Evolutionary conservation across 2,329 filamentous ascomycete species (phyloP), one percentile per base, ranked within the genome.

Genomic region (Helicocarpus griseus): DNA sequence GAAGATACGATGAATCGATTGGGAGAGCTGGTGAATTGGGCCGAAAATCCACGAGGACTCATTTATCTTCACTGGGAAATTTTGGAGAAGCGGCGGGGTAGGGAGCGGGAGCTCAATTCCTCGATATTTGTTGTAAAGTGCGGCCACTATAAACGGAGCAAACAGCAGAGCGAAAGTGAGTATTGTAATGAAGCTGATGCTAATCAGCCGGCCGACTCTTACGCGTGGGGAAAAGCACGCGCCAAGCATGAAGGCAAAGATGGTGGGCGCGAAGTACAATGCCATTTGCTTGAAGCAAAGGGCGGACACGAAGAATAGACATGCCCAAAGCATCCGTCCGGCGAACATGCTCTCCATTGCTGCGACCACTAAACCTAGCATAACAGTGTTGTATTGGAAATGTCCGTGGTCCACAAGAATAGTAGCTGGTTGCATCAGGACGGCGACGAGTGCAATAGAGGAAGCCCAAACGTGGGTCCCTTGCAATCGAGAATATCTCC

Each of bases 211-310:
- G 0, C 77, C 66, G 2, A 83, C 60, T 51, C 85, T 83, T 61
- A 90, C 69, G 9, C 76, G 75, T 0, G 90, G 90, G 56, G 83
- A 85, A n/a, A 94, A 61, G 64, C 90, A 96, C 62, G 84, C 82
- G 7, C 91, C 93, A 0, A 97, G 75, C 1, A 98, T 81, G 63
- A 90, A 98, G 29, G 89, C 86, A 66, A 97, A 97, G 52, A 97
- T 84, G 19, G 85, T 84, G 13, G 94, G 90, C 2, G 94, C 89
- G 69, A 96, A 98, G 73, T 97, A 98, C 14, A 98, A 77, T 1
- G 91, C 91, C 94, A 98, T 98, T 69, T 98, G 93, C 75, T 98
- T 98, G 77, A 97, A 98, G 5, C 89, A 89, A n/a, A 98, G 75
- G 2, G 91, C 87, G 14, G 81, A 82, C 5, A 98, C 93, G 61